Base-by-base conservation (phyloP, 495 filamentous ascomycete genomes). In the Thozetella sp. region DNA sequence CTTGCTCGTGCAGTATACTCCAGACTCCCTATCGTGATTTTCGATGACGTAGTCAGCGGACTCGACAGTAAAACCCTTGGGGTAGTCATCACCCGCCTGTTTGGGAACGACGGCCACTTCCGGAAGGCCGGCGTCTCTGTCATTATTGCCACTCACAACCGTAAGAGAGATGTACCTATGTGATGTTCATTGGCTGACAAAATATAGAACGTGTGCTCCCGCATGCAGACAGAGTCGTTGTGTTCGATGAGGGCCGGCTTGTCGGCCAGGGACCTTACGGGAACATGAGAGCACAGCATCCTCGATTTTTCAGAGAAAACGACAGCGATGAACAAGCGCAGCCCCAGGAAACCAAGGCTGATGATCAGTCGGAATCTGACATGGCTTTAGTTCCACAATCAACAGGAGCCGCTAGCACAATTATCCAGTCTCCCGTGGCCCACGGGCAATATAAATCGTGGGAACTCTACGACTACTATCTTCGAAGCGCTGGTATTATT, bases 21-120 rank as follows among this genome's bases (percentile, higher is more conserved):
- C 0, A 37, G 54, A 25, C 53, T 51, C 2, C 22, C 58, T 0
- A 13, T 67, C 13, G 34, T 67, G 30, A 30, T 69, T 11, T 53
- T 69, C 2, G 66, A 69, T 46, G 65, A 89, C 62, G 69, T 82
- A 6, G 75, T 89, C 26, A 86, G 80, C 59, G 84, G 82, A 2
- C 72, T 89, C 12, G 86, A 89, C 64, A 62, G 34, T 19, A 48
- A 10, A 4, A 20, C 43, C n/a, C 3, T n/a, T 19, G 10, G 43
- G 3, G 20, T 10, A 10, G 20, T 48, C 12, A 13, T 20, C 4
- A 19, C 9, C 3, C 9, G 20, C 4, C 43, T 48, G 43, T 48
- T 48, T 48, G 20, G 43, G 11, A 48, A 3, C 3, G 43, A 48
- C 12, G 43, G 43, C 10, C n/a, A 48, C 20, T 48, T 48, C n/a